Base-by-base conservation (phyloP, 2,329 filamentous ascomycete genomes). In the Plenodomus biglobosus region DNA sequence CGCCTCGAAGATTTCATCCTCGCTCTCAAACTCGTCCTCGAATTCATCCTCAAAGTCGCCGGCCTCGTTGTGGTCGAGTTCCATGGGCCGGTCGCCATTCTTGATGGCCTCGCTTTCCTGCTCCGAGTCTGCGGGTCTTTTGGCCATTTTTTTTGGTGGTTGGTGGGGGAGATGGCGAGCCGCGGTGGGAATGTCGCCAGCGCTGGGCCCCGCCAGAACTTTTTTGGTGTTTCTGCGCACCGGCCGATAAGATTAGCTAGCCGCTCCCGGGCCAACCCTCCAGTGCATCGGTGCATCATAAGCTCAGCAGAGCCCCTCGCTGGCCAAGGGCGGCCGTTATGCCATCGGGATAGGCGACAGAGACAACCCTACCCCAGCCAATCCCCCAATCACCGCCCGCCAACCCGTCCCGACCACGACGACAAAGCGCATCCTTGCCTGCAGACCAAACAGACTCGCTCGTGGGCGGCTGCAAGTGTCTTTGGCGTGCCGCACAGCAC, bases 41-140 rank as follows among this genome's bases (percentile, higher is more conserved):
- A 92, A 96, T 68, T 97, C 92, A 75, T 96, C 94, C 68, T 96
- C 94, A 56, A 95, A 97, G 60, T 97, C 87, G 55, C 80, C 79
- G 52, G 75, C 78, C 46, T 84, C 80, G 55, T 51, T 47, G 17
- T 58, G 58, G 52, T 56, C 78, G 72, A 69, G 74, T 43, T 72
- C 75, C 55, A 82, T 73, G 51, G 83, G 83, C 24, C 83, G 76
- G 52, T 83, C 80, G 49, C 83, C 84, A 53, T 80, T 79, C 72
- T 85, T 85, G 61, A 86, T 78, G 35, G 81, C 74, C 50, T 78
- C 76, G 38, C 68, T 66, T 54, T 78, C 75, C 43, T 77, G 73
- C 32, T 75, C 70, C 38, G 76, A 67, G 52, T 85, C 82, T 48
- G 80, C 81, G 24, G 78, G 72, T 69, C 83, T 76, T 69, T 86